Evolutionary conservation across 1,139 yeast species (phyloP).

Genomic region (Blastobotrys buckinghamii): DNA sequence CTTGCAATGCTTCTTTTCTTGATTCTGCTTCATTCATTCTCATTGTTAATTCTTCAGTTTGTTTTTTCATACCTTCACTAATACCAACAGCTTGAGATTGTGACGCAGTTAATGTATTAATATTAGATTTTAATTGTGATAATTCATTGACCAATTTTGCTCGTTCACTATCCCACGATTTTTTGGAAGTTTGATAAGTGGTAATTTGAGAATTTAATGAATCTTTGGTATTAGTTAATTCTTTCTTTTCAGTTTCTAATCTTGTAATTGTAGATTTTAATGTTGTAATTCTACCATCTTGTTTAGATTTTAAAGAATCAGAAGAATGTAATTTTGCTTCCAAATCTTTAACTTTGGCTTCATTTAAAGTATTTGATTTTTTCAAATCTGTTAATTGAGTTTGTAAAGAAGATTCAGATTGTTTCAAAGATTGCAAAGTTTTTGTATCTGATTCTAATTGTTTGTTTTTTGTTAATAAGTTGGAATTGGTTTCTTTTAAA

Average conservation of each 20-base stretch:
- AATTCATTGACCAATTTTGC: constrained; percentile 18
- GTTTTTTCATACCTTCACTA: constrained; percentile 40
- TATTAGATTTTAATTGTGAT: constrained; percentile 14
- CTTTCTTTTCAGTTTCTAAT: constrained; percentile 37
- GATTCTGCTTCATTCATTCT: constrained; percentile 59
- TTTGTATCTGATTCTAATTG: constrained; percentile 5
- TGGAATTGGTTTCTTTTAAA: background rate
- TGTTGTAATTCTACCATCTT: constrained; percentile 25
- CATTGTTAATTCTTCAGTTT: constrained; percentile 71
- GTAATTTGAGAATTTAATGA: constrained; percentile 42
- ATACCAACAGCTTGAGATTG: constrained; percentile 17
- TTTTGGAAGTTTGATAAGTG: constrained; percentile 26
- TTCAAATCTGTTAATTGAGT: constrained; percentile 30
- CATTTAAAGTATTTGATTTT: constrained; percentile 21
- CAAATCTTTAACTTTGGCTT: constrained; percentile 17
- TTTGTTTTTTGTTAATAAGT: background rate
- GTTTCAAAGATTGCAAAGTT: constrained; percentile 5
- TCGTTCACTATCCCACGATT: constrained; percentile 24
- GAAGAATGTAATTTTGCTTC: constrained; percentile 16
- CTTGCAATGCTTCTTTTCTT: constrained; percentile 64
- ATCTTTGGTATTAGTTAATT: constrained; percentile 35
- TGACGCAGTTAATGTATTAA: constrained; percentile 16
- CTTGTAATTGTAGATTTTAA: constrained; percentile 25
- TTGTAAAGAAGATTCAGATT: constrained; percentile 20
- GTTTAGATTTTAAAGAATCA: constrained; percentile 20